phyloP scores from a whole-genome alignment of 116 monocot species.

The Cymodocea nodosa region DNA sequence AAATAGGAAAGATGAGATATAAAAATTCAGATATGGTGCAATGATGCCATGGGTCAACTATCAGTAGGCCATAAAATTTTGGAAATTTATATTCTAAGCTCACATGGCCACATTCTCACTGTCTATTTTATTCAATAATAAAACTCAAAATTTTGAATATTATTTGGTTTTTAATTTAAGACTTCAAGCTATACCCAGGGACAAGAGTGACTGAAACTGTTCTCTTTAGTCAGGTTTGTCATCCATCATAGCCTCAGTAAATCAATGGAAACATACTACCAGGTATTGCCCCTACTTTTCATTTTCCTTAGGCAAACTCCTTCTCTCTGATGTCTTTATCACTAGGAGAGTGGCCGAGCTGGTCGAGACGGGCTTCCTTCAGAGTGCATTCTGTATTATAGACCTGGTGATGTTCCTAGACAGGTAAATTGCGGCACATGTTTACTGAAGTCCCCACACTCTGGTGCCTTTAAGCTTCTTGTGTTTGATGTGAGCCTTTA shows the following conservation, averaged over 20 bases:
- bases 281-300: constrained; percentile 34
- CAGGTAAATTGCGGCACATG: constrained; percentile 32
- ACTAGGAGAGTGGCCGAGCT: constrained; percentile 95
- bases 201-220: constrained; percentile 7
- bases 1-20: no score
- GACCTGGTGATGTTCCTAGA: constrained; percentile 82
- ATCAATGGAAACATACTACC: constrained; percentile 99
- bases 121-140: no score
- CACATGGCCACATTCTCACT: no score
- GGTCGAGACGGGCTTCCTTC: constrained; percentile 98
- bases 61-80: no score
- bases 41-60: no score
- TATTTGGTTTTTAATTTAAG: background rate
- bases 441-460: background rate
- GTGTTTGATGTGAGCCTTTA: background rate
- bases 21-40: no score
- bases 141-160: background rate
- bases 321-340: constrained; percentile 9
- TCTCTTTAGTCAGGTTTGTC: constrained; percentile 85
- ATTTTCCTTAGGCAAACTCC: background rate
- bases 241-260: constrained; percentile 99
- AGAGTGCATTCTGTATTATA: constrained; percentile 76
- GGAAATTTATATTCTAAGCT: no score
- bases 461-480: background rate
- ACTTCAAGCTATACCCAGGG: background rate